phyloP scores from a whole-genome alignment of 371 early-diverging fungal genomes.

The Capillidium rhysosporum region DNA sequence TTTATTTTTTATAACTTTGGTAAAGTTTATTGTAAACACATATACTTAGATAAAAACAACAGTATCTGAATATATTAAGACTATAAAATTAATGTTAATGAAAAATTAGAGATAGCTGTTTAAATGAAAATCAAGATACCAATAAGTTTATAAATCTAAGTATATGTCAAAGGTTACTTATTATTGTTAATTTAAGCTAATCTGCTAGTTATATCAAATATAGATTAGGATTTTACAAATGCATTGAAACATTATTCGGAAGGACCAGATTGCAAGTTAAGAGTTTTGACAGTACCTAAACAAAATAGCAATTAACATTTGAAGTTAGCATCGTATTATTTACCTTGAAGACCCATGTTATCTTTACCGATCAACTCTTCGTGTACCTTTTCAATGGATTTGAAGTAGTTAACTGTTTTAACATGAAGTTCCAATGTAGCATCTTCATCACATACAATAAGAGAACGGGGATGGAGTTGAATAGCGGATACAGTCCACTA shows the following conservation, averaged over 20 bases:
- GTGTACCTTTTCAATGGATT: constrained; percentile 74
- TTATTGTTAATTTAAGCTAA: no score
- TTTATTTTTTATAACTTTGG: no score
- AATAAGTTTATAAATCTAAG: no score
- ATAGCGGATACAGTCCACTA: constrained; percentile 81
- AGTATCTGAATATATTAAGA: no score
- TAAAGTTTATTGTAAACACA: no score
- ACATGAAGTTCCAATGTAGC: constrained; percentile 76
- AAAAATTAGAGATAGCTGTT: no score
- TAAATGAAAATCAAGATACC: no score
- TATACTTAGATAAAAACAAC: no score
- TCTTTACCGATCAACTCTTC: constrained; percentile 55
- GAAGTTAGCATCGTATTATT: not conserved
- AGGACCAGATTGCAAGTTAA: not conserved
- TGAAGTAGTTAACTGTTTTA: constrained; percentile 80
- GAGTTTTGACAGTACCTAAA: not conserved
- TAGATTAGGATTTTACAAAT: no score
- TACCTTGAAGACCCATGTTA: constrained; percentile 52
- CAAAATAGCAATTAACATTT: not conserved
- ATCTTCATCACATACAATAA: constrained; percentile 80
- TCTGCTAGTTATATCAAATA: no score
- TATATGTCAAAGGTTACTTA: no score
- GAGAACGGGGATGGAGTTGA: constrained; percentile 68
- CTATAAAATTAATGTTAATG: no score
- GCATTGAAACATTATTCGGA: not conserved